Evolutionary conservation across 2,329 filamentous ascomycete species (phyloP), one percentile per base, ranked within the genome.

Genomic region (Fusarium mundagurra): DNA sequence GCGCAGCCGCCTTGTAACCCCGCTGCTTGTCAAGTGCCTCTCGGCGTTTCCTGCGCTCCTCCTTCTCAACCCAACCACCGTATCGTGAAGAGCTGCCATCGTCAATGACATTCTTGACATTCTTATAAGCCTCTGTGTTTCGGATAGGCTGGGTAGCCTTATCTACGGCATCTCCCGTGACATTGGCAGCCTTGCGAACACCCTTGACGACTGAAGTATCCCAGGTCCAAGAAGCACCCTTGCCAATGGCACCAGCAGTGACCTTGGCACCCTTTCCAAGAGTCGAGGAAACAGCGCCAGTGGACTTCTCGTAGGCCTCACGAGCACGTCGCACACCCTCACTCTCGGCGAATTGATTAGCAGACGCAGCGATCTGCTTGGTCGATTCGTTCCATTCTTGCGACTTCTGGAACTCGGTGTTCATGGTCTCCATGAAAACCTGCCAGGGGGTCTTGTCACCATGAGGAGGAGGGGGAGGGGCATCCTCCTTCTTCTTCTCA

Each of bases 341-440:
- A 80, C 95, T 98, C 85, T 98, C 96, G 38, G 92, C 92, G 81
- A 99, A 96, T 79, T 98, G 92, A 80, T 98, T 93, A 24, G 96
- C 94, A 11, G 93, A 94, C 55, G 94, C 94, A 24, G 94, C 93
- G 47, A 99, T 89, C 75, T 96, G 94, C 86, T 99, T 98, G 47
- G 96, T 99, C 48, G 94, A 97, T 81, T 99, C 96, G 80, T 99
- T 98, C 96, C 96, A 99, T 83, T 99, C 96, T 82, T 98, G 98
- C 22, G 95, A 98, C 60, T 94, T 93, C 83, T 98, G 95, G 85
- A 99, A 97, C 84, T 99, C 96, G 65, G 88, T 89, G 82, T 94
- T 91, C 84, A 99, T 90, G n/a, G 96, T 99, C 81, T 99, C 96
- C 80, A 94, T 94, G 86, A 99, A 99, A 38, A 99, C 96, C 82